Evolutionary conservation across 495 filamentous ascomycete genomes (phyloP), one percentile per base, ranked within the genome.

Genomic region (Hypoxylon lenormandii): DNA sequence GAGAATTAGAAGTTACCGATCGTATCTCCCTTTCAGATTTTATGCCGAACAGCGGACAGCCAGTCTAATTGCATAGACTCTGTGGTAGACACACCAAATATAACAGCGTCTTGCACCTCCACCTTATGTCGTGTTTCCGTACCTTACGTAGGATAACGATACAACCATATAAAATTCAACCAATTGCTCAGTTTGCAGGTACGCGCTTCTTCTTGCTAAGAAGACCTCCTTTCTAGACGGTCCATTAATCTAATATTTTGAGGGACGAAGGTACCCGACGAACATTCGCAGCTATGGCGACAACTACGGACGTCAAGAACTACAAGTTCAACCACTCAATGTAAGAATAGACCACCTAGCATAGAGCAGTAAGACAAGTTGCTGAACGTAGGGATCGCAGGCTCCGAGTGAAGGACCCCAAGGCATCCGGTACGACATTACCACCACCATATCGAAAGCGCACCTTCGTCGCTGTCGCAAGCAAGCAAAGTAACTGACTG

Each of bases 361-460:
- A 2, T 3, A 12, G 23, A 22, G 1, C 11, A 26, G 38, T 11
- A 19, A 3, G 30, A 21, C n/a, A 28, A 48, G 21, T n/a, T n/a
- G 50, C 57, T 63, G 50, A 66, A 53, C 12, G 2, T 21, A 21
- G 30, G 1, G 0, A 33, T 58, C 47, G 64, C 59, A 97, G 94
- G 94, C 79, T 97, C 71, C 88, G 95, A 78, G 92, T 97, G 76
- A 98, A 97, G 80, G 93, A 98, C 78, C 95, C 95, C 3, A 88
- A 93, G 77, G 85, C 82, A 73, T 96, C 92, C 18, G 79, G 90
- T 90, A 78, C 71, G 45, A n/a, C 7, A 18, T 42, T 10, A 38
- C 21, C n/a, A n/a, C 36, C 40, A 8, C 28, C 45, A 18, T 12
- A 28, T 15, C 46, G 30, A 11, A 33, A 4, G 10, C 30, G 30